Evolutionary conservation across 2,329 filamentous ascomycete species (phyloP).

Genomic region (Aureobasidium melanogenum): DNA sequence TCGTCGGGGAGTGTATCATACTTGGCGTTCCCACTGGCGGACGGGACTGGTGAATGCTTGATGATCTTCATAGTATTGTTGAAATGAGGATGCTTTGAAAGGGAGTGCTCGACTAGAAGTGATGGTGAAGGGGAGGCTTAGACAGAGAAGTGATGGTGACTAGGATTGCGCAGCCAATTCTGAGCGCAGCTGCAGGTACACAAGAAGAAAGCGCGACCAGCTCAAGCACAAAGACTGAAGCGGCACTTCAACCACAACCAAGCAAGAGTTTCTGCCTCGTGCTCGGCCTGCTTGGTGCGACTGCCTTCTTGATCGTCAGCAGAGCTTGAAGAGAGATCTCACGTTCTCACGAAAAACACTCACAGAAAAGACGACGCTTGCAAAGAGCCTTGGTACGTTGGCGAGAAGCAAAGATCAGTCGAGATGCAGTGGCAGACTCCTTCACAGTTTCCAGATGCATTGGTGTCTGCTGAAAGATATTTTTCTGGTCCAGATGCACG

Average conservation of each 20-base stretch:
- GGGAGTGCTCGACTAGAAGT: too few relatives aligned
- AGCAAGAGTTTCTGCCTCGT: neutral
- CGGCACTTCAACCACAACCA: neutral
- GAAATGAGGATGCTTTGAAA: too few relatives aligned
- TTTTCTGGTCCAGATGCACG: neutral
- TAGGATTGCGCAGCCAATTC: neutral
- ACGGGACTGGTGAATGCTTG: too few relatives aligned
- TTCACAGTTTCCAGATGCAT: neutral
- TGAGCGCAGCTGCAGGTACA: too few relatives aligned
- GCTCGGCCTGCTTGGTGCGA: neutral
- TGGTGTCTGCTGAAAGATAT: too few relatives aligned
- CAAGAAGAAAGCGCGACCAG: neutral
- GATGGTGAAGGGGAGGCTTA: too few relatives aligned
- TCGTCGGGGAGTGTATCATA: too few relatives aligned
- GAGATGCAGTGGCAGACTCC: neutral
- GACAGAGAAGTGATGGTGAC: too few relatives aligned
- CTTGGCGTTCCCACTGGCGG: too few relatives aligned
- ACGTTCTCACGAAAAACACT: neutral
- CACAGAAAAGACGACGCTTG: neutral
- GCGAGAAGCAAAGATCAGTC: neutral
- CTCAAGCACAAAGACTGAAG: neutral
- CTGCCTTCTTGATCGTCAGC: neutral
- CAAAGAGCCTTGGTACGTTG: neutral
- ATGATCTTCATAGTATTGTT: too few relatives aligned
- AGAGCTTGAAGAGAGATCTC: neutral